phyloP scores from a whole-genome alignment of 768 basidiomycete genomes.

The Cystobasidium onofrii region DNA sequence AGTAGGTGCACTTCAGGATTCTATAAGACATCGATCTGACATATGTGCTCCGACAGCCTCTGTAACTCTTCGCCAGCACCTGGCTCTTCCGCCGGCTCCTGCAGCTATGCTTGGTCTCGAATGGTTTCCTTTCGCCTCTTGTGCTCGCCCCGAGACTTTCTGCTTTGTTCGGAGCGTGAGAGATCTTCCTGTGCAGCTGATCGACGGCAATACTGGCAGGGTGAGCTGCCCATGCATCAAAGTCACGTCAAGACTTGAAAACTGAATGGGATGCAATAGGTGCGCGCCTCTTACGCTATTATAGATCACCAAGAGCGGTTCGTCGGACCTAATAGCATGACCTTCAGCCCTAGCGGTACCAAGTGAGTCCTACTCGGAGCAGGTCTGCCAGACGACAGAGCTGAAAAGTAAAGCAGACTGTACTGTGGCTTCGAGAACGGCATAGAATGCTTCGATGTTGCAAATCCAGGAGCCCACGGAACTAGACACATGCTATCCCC shows the following conservation, averaged over 20 bases:
- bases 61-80: background rate
- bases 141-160: constrained; percentile 56
- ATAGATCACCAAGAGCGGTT: constrained; percentile 89
- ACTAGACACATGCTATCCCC: constrained; percentile 62
- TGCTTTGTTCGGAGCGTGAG: constrained; percentile 78
- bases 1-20: background rate
- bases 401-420: constrained; percentile 50
- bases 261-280: constrained; percentile 49
- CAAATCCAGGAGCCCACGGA: constrained; percentile 61
- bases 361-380: constrained; percentile 51
- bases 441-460: constrained; percentile 74
- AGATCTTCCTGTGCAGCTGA: constrained; percentile 73
- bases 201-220: constrained; percentile 69
- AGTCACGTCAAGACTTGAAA: background rate
- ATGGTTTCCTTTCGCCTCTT: constrained; percentile 76
- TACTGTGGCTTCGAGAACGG: constrained; percentile 82
- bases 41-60: background rate
- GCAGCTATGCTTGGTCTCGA: constrained; percentile 66
- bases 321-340: constrained; percentile 72
- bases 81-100: constrained; percentile 44
- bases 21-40: constrained; percentile 8
- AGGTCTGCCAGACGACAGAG: background rate
- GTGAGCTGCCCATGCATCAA: constrained; percentile 47
- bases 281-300: constrained; percentile 82
- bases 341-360: constrained; percentile 62